Evolutionary conservation across 2,329 filamentous ascomycete species (phyloP), one percentile per base, ranked within the genome.

Genomic region (Calonectria pteridis): DNA sequence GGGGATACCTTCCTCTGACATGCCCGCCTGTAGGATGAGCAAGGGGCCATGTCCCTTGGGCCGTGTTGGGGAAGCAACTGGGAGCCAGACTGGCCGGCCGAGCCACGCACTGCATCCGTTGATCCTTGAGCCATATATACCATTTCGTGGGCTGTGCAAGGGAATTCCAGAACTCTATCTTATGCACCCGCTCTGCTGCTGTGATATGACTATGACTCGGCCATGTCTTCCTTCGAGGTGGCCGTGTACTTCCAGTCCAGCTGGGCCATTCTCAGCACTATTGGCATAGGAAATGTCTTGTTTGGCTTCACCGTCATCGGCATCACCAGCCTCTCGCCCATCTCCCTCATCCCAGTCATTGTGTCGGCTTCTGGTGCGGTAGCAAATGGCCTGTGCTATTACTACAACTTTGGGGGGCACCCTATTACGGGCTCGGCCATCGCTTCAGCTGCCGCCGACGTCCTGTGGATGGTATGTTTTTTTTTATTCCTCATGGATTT

Each of bases 191-290:
- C 63, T 46, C 65, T 40, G n/a, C 31, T 40, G 35, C 28, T 14
- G 50, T 46, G 26, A 37, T 67, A 35, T 55, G 55, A 50, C 59
- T 62, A 49, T 43, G 37, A 64, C 26, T 66, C 66, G 28, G 43
- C 65, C 26, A 65, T 69, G 71, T 66, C 71, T 55, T 51, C 50
- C 20, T 58, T 66, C 28, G 66, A 73, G 37, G 37, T 73, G 23
- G 26, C 76, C 16, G 72, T 82, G 18, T 86, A 85, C 73, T 86
- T 83, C 70, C 84, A 86, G 76, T 77, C 83, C 59, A 84, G 84
- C 77, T 86, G 85, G 85, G 81, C 84, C 7, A 85, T 86, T n/a
- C 81, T 88, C 62, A 86, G 84, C 76, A 84, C 83, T 46, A 82
- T 87, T 66, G 84, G 85, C 37, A 72, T 85, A 13, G 77, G 81